Evolutionary conservation across 371 early-diverging fungal genomes (phyloP).

Genomic region (Mortierella sp.): DNA sequence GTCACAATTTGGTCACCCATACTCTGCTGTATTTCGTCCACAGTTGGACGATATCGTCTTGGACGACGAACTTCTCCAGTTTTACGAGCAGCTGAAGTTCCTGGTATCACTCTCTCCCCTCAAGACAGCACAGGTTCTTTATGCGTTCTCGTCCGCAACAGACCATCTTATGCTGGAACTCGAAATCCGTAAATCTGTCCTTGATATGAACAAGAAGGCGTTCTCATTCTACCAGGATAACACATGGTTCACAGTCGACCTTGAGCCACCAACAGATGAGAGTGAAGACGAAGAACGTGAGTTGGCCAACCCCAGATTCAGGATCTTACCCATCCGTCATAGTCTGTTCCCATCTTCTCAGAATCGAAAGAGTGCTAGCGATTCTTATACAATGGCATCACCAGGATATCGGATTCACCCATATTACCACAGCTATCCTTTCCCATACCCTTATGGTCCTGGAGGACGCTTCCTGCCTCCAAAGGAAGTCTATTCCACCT

Average conservation of each 20-base stretch:
- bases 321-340: slow-evolving; percentile 41
- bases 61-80: slow-evolving; percentile 47
- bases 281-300: slow-evolving; percentile 31
- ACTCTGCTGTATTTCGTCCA: slow-evolving; percentile 44
- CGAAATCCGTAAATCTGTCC: slow-evolving; percentile 27
- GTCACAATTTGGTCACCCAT: background rate
- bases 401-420: slow-evolving; percentile 16
- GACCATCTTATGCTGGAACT: slow-evolving; percentile 42
- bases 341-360: slow-evolving; percentile 44
- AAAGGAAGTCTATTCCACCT: no score
- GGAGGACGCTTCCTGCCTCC: no score
- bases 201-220: slow-evolving; percentile 45
- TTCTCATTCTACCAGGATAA: slow-evolving; percentile 52
- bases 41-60: slow-evolving; percentile 49
- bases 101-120: slow-evolving; percentile 48
- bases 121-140: slow-evolving; percentile 50
- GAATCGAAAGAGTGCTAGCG: slow-evolving; percentile 5
- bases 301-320: slow-evolving; percentile 29
- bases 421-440: slow-evolving; percentile 14
- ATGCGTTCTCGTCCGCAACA: slow-evolving; percentile 47
- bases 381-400: background rate
- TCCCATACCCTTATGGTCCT: slow-evolving; percentile 3
- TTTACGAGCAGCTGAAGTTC: slow-evolving; percentile 49
- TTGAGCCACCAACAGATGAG: slow-evolving; percentile 32
- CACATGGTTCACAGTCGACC: slow-evolving; percentile 51